Base-by-base conservation (phyloP, 306 rosid species). In the Cucumis melo region DNA sequence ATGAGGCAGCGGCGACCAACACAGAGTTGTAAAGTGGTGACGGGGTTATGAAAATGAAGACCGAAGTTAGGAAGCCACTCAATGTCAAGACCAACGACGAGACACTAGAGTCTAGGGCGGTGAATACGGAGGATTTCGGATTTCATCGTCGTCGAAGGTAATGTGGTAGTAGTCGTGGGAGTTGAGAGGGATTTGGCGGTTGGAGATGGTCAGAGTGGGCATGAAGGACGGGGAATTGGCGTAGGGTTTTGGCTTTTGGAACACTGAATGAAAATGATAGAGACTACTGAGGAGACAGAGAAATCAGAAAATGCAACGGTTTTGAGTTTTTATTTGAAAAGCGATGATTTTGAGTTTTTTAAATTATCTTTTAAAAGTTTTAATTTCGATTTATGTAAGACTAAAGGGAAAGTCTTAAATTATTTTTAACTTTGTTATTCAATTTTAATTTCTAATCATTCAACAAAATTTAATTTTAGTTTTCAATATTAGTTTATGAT, bases 1-100 rank as follows among this genome's bases (percentile, higher is more conserved):
- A 82, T 70, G 65, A 84, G 82, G 79, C 87, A 82, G 14, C 85
- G 77, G 11, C 27, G 77, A n/a, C 76, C 89, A 19, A 82, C 79
- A 67, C 86, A 84, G 75, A 88, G 87, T 44, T 87, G 91, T 3
- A 81, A 32, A 0, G 82, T 87, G 7, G 90, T 86, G 4, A 76
- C 53, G 2, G 62, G 82, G 74, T 87, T 67, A 3, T 48, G 29
- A 17, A 5, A 0, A 53, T 80, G 57, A 44, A 0, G 48, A 10
- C 10, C 7, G 77, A 34, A 59, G 70, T 9, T 83, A n/a, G 90
- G 90, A 2, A 85, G 81, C 90, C 87, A 84, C 74, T 87, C 86
- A 8, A 82, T 13, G 80, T 82, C 90, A 14, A 87, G 80, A 12
- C 90, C 85, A 6, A 87, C 82, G 21, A 84, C 51, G 56, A 81